These are phyloP conservation scores for Hamamelis virginiana DNA, from an alignment of 164 flowering plant genomes.

Conservation along the genomic window DNA sequence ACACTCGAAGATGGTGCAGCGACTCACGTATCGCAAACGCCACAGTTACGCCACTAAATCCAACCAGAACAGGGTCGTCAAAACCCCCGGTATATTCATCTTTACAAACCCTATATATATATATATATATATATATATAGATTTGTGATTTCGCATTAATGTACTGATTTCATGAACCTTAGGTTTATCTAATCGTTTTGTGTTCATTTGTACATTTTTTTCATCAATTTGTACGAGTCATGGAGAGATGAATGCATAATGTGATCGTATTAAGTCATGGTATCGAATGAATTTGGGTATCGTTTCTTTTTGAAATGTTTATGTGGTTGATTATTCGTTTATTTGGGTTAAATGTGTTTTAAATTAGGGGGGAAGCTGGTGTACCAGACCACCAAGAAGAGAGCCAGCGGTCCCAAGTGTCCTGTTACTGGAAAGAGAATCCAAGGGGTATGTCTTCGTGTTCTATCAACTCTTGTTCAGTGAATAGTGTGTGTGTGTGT, in stretches of 20 bases:
- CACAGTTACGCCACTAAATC: constrained; percentile 43
- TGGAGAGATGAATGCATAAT: too few relatives aligned
- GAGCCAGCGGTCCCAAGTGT: constrained; percentile 55
- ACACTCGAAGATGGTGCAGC: constrained; percentile 30
- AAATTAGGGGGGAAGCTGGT: constrained; percentile 45
- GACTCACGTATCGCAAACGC: constrained; percentile 36
- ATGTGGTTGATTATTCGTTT: not conserved
- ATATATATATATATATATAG: too few relatives aligned
- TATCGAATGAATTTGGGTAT: too few relatives aligned
- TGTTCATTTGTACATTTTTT: too few relatives aligned
- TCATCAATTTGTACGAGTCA: too few relatives aligned
- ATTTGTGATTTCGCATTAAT: too few relatives aligned
- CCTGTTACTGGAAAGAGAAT: constrained; percentile 59
- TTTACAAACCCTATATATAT: not conserved
- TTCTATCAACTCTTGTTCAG: too few relatives aligned
- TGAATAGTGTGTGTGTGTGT: too few relatives aligned
- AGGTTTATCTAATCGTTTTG: not conserved
- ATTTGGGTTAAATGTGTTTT: not conserved
- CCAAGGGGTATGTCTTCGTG: constrained; percentile 38
- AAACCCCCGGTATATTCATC: constrained; percentile 32
- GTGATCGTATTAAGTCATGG: too few relatives aligned
- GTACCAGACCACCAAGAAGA: constrained; percentile 52
- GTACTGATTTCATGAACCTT: not conserved
- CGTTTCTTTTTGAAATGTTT: not conserved
- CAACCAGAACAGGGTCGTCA: constrained; percentile 37